Percentiles rank a stretch among this genome's conserved stretches.
These are phyloP conservation scores for Hysterangium stoloniferum DNA, from an alignment of 768 basidiomycete species.

Conservation along the genomic window DNA sequence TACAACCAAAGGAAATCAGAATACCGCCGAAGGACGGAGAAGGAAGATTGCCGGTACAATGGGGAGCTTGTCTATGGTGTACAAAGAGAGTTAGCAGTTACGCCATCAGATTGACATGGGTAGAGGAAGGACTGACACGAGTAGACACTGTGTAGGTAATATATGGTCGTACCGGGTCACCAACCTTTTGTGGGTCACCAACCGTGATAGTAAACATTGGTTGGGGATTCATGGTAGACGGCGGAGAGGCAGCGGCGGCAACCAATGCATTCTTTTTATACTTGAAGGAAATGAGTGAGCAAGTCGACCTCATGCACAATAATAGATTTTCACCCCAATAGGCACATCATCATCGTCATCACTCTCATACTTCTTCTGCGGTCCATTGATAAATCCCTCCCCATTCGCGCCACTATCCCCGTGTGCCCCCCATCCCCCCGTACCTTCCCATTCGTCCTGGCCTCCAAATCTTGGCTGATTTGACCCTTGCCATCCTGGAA, in stretches of 20 bases:
- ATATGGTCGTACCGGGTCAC: slow-evolving; percentile 89
- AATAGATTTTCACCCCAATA: slow-evolving; percentile 19
- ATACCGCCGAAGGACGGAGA: slow-evolving; percentile 94
- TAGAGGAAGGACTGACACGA: slow-evolving; percentile 39
- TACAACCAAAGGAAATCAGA: slow-evolving; percentile 98
- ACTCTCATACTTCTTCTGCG: slow-evolving; percentile 11
- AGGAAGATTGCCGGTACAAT: slow-evolving; percentile 70
- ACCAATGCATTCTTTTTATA: slow-evolving; percentile 12
- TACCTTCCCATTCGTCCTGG: neutral
- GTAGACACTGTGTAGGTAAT: slow-evolving; percentile 98
- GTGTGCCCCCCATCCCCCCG: slow-evolving; percentile 8
- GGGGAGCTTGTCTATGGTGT: slow-evolving; percentile 72
- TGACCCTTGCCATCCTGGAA: slow-evolving; percentile 46
- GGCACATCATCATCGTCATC: slow-evolving; percentile 29
- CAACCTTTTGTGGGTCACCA: slow-evolving; percentile 95
- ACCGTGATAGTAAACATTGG: slow-evolving; percentile 83
- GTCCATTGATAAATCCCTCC: neutral
- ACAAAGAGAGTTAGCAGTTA: neutral
- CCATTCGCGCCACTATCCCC: no score
- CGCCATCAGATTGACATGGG: neutral
- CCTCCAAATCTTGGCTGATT: slow-evolving; percentile 13
- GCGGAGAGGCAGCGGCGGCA: neutral
- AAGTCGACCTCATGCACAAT: slow-evolving; percentile 13
- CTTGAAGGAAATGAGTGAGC: slow-evolving; percentile 14
- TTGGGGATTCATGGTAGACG: neutral